Conservation (phyloP, 2,329 filamentous ascomycete genomes). For the Drechslerella coelobrocha region DNA sequence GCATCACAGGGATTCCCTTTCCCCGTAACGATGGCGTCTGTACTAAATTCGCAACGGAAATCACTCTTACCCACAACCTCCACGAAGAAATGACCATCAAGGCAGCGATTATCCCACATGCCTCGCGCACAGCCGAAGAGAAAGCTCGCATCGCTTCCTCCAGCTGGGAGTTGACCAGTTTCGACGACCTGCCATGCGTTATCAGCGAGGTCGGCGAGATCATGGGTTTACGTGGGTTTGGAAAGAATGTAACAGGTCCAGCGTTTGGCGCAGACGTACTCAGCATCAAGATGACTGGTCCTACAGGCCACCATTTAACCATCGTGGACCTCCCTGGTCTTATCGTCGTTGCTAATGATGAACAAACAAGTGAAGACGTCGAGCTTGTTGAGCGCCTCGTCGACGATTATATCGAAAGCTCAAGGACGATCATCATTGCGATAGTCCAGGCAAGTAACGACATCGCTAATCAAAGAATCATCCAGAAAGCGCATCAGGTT, state of each 20-base stretch:
- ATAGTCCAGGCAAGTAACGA: conserved; percentile 61
- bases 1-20: conserved; percentile 36
- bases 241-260: neutral
- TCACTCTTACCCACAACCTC: conserved; percentile 41
- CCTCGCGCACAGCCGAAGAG: conserved; percentile 7
- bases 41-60: conserved; percentile 47
- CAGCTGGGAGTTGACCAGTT: neutral
- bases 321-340: conserved; percentile 63
- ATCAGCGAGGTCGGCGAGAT: conserved; percentile 14
- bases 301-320: conserved; percentile 58
- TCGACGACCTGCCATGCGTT: conserved; percentile 7
- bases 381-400: conserved; percentile 58
- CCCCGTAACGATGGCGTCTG: conserved; percentile 41
- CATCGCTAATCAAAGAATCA: conserved; percentile 58
- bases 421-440: conserved; percentile 61
- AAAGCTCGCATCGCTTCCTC: conserved; percentile 4
- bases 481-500: conserved; percentile 54
- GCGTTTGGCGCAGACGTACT: conserved; percentile 55
- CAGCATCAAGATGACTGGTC: conserved; percentile 53
- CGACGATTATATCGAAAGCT: conserved; percentile 59
- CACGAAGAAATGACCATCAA: conserved; percentile 4
- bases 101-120: conserved; percentile 21
- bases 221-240: conserved; percentile 26
- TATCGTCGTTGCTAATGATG: conserved; percentile 58
- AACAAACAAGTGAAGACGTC: conserved; percentile 57